Evolutionary conservation across 2,329 filamentous ascomycete species (phyloP), one percentile per base, ranked within the genome.

Genomic region (Cordyceps cicadae): DNA sequence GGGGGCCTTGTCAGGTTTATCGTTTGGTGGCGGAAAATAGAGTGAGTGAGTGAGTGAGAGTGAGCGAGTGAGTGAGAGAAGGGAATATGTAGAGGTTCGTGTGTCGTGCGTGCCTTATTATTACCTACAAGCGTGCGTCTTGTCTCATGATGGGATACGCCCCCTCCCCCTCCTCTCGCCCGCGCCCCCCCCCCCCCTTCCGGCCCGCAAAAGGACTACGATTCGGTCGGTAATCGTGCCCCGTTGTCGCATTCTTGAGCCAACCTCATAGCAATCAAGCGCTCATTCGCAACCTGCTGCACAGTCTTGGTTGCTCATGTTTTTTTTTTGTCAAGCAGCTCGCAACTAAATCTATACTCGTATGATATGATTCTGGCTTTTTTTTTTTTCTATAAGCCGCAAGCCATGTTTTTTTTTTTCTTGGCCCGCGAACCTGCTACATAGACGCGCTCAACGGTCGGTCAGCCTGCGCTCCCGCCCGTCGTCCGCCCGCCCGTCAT

Each of bases 151-250:
- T 59, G 6, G 46, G n/a, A 45, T 29, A 45, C 49, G 32, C 56
- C 34, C 45, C 56, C 56, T 24, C 54, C 43, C 37, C 39, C 15
- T 12, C 53, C 7, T 29, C 14, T n/a, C 48, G 19, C 12, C 37
- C 37, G 8, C 24, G 24, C 24, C 56, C 46, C 56, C 37, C n/a
- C n/a, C n/a, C n/a, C n/a, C n/a, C n/a, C n/a, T n/a, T 34, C 58
- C 51, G 43, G 50, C 50, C 58, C 50, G 59, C 51, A 50, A 54
- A 61, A 61, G 59, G 59, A 45, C 32, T 48, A 50, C 59, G 59
- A 61, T 61, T 61, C 59, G 59, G 59, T 61, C 59, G 59, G 59
- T 61, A 61, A 61, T 61, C 59, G 59, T 54, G 51, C 59, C 59
- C 51, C 52, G 45, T 60, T 55, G 59, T 50, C 59, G 59, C 59